Base-by-base conservation (phyloP, 148 eudicot species). In the Camellia granthamiana region DNA sequence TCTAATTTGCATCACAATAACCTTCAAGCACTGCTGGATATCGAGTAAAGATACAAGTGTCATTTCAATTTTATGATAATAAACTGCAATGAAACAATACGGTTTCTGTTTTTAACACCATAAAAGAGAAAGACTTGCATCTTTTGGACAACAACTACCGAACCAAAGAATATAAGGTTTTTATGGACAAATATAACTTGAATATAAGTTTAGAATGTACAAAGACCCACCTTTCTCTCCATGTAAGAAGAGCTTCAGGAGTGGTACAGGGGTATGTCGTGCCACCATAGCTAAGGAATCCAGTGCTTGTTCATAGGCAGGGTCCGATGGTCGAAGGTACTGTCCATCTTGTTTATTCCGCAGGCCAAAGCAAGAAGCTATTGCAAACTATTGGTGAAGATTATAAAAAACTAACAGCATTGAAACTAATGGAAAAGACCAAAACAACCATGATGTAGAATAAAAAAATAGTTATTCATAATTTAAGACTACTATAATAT, bases 241-340 rank as follows among this genome's bases (percentile, higher is more conserved):
- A 96, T 78, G 87, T 88, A 77, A 90, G 90, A 88, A 96, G 98
- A 80, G 99, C 99, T 88, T 96, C 71, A 96, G 81, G 66, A 96
- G 92, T 69, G 99, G 99, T 77, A 94, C 95, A 71, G 99, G 99
- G 62, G 99, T 96, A 85, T 96, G 98, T 9, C 99, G 91, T 30
- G 99, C 99, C 81, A 96, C 97, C 99, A 96, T 94, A 74, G 99
- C 99, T 78, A 96, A 87, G 74, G 99, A 96, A 89, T 96, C 99
- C 86, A 96, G 44, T 71, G 94, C 99, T 88, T 96, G 99, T 84
- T 96, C 99, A 84, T 96, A 96, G 44, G 99, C 98, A 41, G 99
- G 99, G 72, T 96, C 99, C 67, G 98, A 96, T 79, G 99, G 98
- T 62, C 98, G 89, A 74, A 96, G 98, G 76, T 96, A 96, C 81